Percentiles rank a stretch among this genome's conserved stretches.
These are phyloP conservation scores for Coprinellus micaceus DNA, from an alignment of 768 basidiomycete genomes.

Conservation along the genomic window DNA sequence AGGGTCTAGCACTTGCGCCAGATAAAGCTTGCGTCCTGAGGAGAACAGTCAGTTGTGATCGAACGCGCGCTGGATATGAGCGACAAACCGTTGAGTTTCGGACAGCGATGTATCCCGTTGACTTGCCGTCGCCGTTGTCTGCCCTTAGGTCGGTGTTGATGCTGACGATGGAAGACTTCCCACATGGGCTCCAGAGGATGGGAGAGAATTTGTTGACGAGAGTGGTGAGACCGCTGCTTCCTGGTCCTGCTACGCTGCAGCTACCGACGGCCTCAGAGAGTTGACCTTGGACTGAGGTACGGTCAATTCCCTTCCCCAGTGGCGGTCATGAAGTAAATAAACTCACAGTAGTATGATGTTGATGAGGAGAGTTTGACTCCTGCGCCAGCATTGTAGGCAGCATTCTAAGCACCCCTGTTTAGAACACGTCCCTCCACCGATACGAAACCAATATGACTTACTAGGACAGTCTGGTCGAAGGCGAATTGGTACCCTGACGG, in stretches of 20 bases:
- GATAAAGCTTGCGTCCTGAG: constrained; percentile 13
- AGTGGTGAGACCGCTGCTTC: constrained; percentile 9
- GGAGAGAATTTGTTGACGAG: constrained; percentile 12
- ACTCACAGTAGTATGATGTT: constrained; percentile 19
- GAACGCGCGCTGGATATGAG: neutral
- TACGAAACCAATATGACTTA: no score
- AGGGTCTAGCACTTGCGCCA: constrained; percentile 9
- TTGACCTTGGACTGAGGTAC: constrained; percentile 16
- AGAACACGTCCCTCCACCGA: no score
- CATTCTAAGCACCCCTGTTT: no score
- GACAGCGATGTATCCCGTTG: constrained; percentile 14
- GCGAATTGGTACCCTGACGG: constrained; percentile 22
- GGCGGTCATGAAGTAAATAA: no score
- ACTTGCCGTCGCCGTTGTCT: constrained; percentile 17
- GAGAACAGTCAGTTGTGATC: neutral
- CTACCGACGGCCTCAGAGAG: constrained; percentile 9
- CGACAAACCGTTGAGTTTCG: constrained; percentile 17
- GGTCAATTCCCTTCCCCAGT: no score
- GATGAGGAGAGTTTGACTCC: constrained; percentile 16
- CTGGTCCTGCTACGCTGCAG: constrained; percentile 13
- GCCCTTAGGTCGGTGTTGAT: constrained; percentile 18
- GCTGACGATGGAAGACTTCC: constrained; percentile 14
- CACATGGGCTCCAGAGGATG: constrained; percentile 21
- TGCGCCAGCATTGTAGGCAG: constrained; percentile 16
- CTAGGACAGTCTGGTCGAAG: constrained; percentile 17